Evolutionary conservation across 73 alveolate genomes (phyloP).

Genomic region (Paramecium octaurelia): DNA sequence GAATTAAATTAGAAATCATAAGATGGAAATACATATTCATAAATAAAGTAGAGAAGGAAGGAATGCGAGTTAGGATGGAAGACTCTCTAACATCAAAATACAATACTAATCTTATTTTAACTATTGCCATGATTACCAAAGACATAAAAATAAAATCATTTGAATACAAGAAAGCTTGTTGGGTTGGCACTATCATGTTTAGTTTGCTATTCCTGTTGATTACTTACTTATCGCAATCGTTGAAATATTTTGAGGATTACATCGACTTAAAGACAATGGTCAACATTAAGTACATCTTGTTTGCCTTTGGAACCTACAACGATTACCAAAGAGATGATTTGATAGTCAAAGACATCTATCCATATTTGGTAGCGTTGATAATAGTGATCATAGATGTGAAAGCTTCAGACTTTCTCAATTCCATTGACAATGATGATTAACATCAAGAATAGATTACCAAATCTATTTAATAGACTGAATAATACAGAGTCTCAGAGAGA

Average conservation of each 20-base stretch:
- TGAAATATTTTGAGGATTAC: background rate
- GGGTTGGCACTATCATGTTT: background rate
- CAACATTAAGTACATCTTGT: background rate
- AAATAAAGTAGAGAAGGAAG: background rate
- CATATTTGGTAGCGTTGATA: background rate
- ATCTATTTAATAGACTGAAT: background rate
- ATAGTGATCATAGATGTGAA: background rate
- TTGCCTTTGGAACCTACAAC: slow-evolving; percentile 25
- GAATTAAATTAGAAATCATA: background rate
- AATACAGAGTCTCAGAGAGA: background rate
- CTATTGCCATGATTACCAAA: background rate
- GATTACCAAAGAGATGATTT: slow-evolving; percentile 17
- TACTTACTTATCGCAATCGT: background rate
- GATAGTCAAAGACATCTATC: background rate
- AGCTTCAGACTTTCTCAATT: background rate
- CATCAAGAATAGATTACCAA: background rate
- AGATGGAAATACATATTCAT: slow-evolving; percentile 32
- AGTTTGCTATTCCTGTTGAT: background rate
- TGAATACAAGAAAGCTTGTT: background rate
- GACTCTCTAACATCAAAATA: background rate
- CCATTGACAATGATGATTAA: background rate
- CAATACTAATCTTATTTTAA: background rate
- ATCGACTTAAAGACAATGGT: background rate
- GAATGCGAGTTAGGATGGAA: background rate
- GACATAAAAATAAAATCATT: background rate